Evolutionary conservation across 75 land plant species (phyloP).

Genomic region (Selaginella moellendorffii): DNA sequence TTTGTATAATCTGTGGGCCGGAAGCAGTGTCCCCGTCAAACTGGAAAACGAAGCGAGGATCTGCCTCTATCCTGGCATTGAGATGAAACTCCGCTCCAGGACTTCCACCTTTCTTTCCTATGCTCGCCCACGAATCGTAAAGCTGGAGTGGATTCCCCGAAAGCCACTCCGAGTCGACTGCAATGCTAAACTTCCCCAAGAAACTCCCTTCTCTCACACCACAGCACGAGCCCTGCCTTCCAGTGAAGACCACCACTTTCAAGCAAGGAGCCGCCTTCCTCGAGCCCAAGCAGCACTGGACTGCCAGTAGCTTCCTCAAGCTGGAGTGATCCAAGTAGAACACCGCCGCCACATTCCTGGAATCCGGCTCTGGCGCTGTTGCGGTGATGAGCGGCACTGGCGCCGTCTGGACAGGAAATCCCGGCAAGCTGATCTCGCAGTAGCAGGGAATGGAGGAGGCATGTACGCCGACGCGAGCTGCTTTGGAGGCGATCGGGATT

Average conservation of each 20-base stretch:
- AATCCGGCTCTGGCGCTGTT: neutral
- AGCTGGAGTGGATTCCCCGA: neutral
- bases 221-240: neutral
- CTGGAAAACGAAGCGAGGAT: constrained; percentile 4
- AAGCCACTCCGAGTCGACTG: neutral
- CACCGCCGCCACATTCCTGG: neutral
- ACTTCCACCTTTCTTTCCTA: neutral
- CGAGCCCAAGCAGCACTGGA: neutral
- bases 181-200: neutral
- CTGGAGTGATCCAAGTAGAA: neutral
- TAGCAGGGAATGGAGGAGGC: neutral
- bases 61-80: neutral
- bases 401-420: neutral
- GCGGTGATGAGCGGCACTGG: constrained; percentile 6
- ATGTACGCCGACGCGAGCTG: neutral
- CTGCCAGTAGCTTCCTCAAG: neutral
- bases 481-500: neutral
- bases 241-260: neutral
- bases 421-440: neutral
- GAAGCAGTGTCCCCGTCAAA: constrained; percentile 8
- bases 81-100: constrained; percentile 9
- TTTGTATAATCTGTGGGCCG: constrained; percentile 4
- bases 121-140: neutral
- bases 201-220: neutral
- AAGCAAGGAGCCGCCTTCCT: neutral